Base-by-base conservation (phyloP, 331 rosid species). In the Erythrophleum ivorense region DNA sequence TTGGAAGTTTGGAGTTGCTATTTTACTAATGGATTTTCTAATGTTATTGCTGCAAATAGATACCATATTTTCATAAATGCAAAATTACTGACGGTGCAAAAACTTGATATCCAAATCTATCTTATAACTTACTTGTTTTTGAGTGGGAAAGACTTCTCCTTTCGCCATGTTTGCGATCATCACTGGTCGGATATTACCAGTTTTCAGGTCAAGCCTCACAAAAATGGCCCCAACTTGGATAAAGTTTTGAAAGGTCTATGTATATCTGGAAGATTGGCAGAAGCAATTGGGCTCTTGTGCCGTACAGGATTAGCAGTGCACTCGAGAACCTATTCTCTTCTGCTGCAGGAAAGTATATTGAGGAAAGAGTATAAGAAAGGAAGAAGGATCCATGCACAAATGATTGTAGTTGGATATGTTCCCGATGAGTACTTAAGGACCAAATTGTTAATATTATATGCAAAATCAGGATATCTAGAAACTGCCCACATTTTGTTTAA, bases 261-360 rank as follows among this genome's bases (percentile, higher is more conserved):
- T 84, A 54, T 84, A 66, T 88, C 93, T 67, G 93, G 97, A 83
- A 88, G 90, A 69, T 78, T 87, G 82, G 76, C 73, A 0, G 93
- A 92, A 52, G 92, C 92, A n/a, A 83, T 88, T 80, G 87, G 83
- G 63, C 88, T 90, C 2, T 88, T 94, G 88, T 94, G 88, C 72
- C 10, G 77, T 52, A 73, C 85, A 11, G 84, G 89, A 59, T 33
- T 79, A 62, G 82, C 53, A 31, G 85, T 82, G 58, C 81, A 85
- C 41, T 79, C 85, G 3, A 79, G 73, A 64, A 87, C 94, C 16
- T 91, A 89, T 82, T 83, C 90, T 54, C 92, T 92, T 85, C 84
- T 92, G 78, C 86, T 92, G 86, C 95, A 94, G 87, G 97, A 94
- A 80, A 85, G 95, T 78, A 88, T 91, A 78, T 89, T 72, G 78